Conservation (phyloP, 495 filamentous ascomycete genomes). For the Cercophora sp. region DNA sequence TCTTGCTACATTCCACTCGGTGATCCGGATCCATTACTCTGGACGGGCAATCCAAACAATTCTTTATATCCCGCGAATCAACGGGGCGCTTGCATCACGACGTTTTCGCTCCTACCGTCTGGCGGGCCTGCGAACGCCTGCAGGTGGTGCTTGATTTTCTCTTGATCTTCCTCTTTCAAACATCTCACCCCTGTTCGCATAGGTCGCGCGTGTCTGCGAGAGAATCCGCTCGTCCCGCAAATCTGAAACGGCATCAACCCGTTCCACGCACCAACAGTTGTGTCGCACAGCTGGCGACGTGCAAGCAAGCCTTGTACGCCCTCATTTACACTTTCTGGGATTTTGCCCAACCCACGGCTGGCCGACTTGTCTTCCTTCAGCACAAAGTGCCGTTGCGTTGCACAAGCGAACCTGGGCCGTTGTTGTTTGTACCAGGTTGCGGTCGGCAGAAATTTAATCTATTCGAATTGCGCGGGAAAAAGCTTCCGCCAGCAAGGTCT, state of each 20-base stretch:
- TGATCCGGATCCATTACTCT: constrained; percentile 15
- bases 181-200: constrained; percentile 16
- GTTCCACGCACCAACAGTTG: constrained; percentile 16
- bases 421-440: not conserved
- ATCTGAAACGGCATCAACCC: constrained; percentile 30
- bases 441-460: constrained; percentile 13
- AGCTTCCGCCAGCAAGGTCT: constrained; percentile 18
- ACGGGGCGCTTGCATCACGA: not conserved
- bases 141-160: constrained; percentile 36
- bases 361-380: no score
- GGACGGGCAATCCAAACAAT: constrained; percentile 13
- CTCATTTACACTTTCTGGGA: no score
- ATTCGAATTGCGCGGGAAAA: not conserved
- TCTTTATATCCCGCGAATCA: constrained; percentile 14
- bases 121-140: constrained; percentile 16
- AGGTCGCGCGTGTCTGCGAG: constrained; percentile 11
- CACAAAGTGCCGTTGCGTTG: no score
- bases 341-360: constrained; percentile 1
- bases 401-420: not conserved
- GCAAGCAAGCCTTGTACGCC: constrained; percentile 15
- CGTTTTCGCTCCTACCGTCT: constrained; percentile 10
- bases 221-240: constrained; percentile 23
- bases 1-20: constrained; percentile 3
- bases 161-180: constrained; percentile 37
- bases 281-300: constrained; percentile 21